A percentile compares a stretch with the other conserved stretches of the same genome.
Conservation (phyloP, 2,329 filamentous ascomycete species). For the Clonostachys sp. region DNA sequence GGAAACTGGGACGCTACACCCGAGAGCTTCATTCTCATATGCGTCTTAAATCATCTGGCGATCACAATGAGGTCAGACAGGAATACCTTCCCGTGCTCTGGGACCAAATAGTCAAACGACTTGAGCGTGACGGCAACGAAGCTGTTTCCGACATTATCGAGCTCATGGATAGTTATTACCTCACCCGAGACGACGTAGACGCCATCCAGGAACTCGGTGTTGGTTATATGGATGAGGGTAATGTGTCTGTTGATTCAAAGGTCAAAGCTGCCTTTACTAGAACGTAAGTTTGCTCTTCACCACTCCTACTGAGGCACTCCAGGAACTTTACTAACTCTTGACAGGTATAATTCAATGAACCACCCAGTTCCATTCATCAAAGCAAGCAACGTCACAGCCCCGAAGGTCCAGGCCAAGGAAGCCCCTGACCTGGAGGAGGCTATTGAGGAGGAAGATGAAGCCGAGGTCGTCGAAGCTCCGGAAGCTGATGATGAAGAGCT, state of each 20-base stretch:
- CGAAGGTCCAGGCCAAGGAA: slow-evolving; percentile 68
- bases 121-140: slow-evolving; percentile 78
- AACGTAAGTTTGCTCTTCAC: slow-evolving; percentile 51
- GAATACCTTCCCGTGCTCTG: slow-evolving; percentile 90
- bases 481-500: slow-evolving; percentile 63
- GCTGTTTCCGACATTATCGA: slow-evolving; percentile 79
- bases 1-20: slow-evolving; percentile 72
- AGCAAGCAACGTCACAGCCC: slow-evolving; percentile 68
- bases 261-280: slow-evolving; percentile 89
- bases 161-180: slow-evolving; percentile 94
- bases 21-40: slow-evolving; percentile 98
- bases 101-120: slow-evolving; percentile 69
- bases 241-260: slow-evolving; percentile 74
- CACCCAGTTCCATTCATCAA: slow-evolving; percentile 98
- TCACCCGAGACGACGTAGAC: slow-evolving; percentile 89
- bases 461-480: slow-evolving; percentile 50
- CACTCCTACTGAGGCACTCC: too few species aligned
- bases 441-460: slow-evolving; percentile 84
- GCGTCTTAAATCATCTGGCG: slow-evolving; percentile 84
- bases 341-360: slow-evolving; percentile 76
- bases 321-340: slow-evolving; percentile 5
- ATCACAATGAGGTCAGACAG: slow-evolving; percentile 89
- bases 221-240: slow-evolving; percentile 73
- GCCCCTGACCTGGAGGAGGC: slow-evolving; percentile 94
- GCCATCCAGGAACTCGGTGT: slow-evolving; percentile 87